phyloP scores from a whole-genome alignment of 176 grass and related monocot species.

The Areca catechu region DNA sequence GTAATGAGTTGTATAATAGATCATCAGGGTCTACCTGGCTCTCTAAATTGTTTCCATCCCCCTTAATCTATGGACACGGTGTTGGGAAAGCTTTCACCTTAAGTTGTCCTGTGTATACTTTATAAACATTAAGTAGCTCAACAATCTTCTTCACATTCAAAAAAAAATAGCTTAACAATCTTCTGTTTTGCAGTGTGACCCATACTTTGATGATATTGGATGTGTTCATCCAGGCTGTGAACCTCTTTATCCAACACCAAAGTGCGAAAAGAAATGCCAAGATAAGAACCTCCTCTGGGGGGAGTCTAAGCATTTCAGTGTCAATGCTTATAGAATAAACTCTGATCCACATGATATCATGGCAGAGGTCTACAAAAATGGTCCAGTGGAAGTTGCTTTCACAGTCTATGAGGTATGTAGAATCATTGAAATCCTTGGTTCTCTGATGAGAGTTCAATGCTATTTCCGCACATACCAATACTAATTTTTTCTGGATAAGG shows the following conservation, averaged over 20 bases:
- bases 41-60: slow-evolving; percentile 8
- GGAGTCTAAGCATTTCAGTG: slow-evolving; percentile 66
- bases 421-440: too few relatives aligned
- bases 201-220: slow-evolving; percentile 78
- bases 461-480: too few relatives aligned
- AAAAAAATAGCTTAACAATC: background rate
- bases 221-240: slow-evolving; percentile 84
- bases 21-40: background rate
- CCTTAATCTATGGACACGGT: background rate
- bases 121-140: background rate
- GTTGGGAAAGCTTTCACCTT: too few relatives aligned
- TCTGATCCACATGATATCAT: slow-evolving; percentile 74
- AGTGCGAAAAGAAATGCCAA: slow-evolving; percentile 83
- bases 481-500: too few relatives aligned
- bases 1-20: slow-evolving; percentile 14
- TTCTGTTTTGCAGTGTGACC: slow-evolving; percentile 62
- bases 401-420: slow-evolving; percentile 74
- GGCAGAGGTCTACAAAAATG: slow-evolving; percentile 75
- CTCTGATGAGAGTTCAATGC: too few relatives aligned
- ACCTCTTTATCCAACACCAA: slow-evolving; percentile 59
- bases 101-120: background rate
- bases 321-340: slow-evolving; percentile 53
- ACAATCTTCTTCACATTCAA: background rate
- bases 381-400: slow-evolving; percentile 82
- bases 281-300: slow-evolving; percentile 71